Base-by-base conservation (phyloP, 2,329 filamentous ascomycete genomes). In the Xylogone sp. region DNA sequence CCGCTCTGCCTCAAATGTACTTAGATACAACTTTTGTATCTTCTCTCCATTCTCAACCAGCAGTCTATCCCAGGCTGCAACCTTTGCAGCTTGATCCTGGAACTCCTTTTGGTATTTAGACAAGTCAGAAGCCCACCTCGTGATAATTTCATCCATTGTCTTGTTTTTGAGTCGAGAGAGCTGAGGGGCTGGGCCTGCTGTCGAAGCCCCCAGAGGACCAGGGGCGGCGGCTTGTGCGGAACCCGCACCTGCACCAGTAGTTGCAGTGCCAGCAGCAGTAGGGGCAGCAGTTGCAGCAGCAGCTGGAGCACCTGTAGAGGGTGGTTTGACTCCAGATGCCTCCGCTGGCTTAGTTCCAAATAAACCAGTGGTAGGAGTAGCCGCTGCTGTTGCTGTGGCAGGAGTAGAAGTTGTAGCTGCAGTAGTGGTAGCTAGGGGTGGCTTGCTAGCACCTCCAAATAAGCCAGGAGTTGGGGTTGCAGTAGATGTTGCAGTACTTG, bases 121-220 rank as follows among this genome's bases (percentile, higher is more conserved):
- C 46, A 99, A 76, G 65, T 97, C 94, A 0, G 91, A 90, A 2
- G 94, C 94, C 94, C 94, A 99, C 27, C 91, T 85, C 3, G 90
- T 97, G 59, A 99, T 91, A 57, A 99, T 97, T 68, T 99, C 94
- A 65, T 99, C 94, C 88, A 99, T 97, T 0, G 93, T 96, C 74
- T 96, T 97, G 71, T 97, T 96, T 76, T 96, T 96, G 34, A 99
- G 77, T 22, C 94, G 87, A 3, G 93, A 94, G 63, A 95, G 84
- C 52, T 91, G 86, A 16, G 94, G 93, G 2, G 86, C 76, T 1
- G 92, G 90, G 0, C 92, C 92, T 29, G 83, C 77, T 3, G 89
- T 96, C 1, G 91, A 95, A 22, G 85, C 83, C 18, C 83, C 84
- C 46, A 93, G 72, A 45, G 56, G 46, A 19, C 44, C 46, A 29